Evolutionary conservation across 768 basidiomycete genomes (phyloP), one percentile per base, ranked within the genome.

Genomic region (Tylopilus vinaceipallidus): DNA sequence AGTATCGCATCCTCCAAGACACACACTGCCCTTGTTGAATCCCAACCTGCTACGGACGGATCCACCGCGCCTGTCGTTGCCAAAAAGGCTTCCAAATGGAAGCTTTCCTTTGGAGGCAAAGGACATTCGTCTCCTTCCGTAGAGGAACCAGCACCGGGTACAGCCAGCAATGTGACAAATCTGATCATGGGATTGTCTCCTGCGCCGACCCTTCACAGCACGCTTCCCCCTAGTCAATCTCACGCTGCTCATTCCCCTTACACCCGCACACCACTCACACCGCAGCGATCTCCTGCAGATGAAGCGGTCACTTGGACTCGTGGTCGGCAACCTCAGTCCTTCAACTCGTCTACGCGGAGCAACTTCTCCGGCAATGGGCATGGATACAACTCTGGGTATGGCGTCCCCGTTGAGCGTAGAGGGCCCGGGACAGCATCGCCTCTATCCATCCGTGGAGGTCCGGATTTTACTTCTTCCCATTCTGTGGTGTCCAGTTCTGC

Each of bases 31-130:
- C 76, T 75, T 23, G 45, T 52, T 36, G 59, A 60, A 45, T 50
- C 57, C 22, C 50, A 38, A 29, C 50, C 29, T 39, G 40, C 44
- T 35, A 43, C 35, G n/a, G 53, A 33, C n/a, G n/a, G 53, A 70
- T 46, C 17, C 42, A 10, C 52, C 62, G 16, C 67, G 7, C 71
- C 80, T 22, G 71, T 78, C 47, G 50, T 66, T 55, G 45, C 64
- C 53, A 92, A 91, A 75, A 92, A 92, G 74, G 75, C 87, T 45
- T 90, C 86, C n/a, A 90, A 84, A 62, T 68, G 68, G 66, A 67
- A 67, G 36, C 46, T 67, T 7, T 35, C 61, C 23, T 70, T 68
- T 86, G 92, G 70, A 75, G 90, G 70, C 75, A 89, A 59, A 75
- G 83, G 58, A 75, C 88, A 72, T 32, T 58, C 74, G 44, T 61